phyloP scores from a whole-genome alignment of 1,139 yeast genomes.

The Suhomyces bribrorum region DNA sequence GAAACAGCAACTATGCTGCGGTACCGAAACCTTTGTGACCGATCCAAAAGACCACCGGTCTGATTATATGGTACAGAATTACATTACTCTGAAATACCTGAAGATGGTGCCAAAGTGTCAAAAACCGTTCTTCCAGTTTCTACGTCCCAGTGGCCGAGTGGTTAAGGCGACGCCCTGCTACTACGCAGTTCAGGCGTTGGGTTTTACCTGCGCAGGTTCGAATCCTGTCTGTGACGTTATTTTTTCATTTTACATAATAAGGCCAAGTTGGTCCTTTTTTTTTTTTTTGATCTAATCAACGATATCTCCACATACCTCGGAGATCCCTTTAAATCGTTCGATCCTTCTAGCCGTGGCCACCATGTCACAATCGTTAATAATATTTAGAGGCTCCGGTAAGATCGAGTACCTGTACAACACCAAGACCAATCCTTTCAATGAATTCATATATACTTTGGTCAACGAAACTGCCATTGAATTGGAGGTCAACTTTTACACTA shows the following conservation, averaged over 20 bases:
- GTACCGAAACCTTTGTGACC: too few species aligned
- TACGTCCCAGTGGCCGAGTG: conserved; percentile 36
- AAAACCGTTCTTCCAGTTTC: background rate
- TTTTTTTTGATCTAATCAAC: conserved; percentile 2
- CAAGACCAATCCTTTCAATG: conserved; percentile 45
- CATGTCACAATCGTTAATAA: conserved; percentile 34
- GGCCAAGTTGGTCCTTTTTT: background rate
- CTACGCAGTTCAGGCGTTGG: conserved; percentile 64
- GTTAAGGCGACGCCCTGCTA: conserved; percentile 39
- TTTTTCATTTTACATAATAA: conserved; percentile 37
- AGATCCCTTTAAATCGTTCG: too few species aligned
- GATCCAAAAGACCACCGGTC: too few species aligned
- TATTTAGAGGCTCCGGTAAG: conserved; percentile 41
- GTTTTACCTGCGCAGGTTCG: conserved; percentile 88
- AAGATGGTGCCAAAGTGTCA: background rate
- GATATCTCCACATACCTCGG: background rate
- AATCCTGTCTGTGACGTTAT: conserved; percentile 80
- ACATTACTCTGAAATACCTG: too few species aligned
- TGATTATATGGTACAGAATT: too few species aligned
- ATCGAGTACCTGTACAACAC: conserved; percentile 40
- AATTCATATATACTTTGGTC: conserved; percentile 38
- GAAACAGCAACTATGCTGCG: too few species aligned
- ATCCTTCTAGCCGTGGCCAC: background rate
- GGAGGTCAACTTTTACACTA: conserved; percentile 38
- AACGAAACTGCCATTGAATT: conserved; percentile 38